A percentile compares a stretch with the other conserved stretches of the same genome.
Evolutionary conservation across 1,284 basidiomycete genomes (phyloP).

Genomic region (Phellopilus nigrolimitatus): DNA sequence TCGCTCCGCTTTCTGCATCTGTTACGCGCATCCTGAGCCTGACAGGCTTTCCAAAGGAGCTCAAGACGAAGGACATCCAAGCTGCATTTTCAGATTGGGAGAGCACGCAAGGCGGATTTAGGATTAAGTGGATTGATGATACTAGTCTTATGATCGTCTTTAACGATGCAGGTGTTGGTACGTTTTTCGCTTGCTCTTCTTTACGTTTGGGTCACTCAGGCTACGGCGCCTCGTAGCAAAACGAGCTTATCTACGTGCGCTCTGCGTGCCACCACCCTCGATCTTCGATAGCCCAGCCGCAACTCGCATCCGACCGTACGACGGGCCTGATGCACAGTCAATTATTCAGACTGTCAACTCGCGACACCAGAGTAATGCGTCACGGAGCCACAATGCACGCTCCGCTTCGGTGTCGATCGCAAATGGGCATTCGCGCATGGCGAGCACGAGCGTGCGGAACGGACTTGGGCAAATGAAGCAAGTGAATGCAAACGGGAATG

Average conservation of each 20-base stretch:
- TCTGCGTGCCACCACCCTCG: constrained; percentile 72
- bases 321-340: constrained; percentile 85
- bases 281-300: constrained; percentile 59
- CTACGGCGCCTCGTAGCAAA: constrained; percentile 60
- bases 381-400: constrained; percentile 65
- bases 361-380: constrained; percentile 56
- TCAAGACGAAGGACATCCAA: constrained; percentile 98
- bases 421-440: constrained; percentile 30
- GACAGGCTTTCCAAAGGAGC: constrained; percentile 86
- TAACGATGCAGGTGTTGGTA: constrained; percentile 76
- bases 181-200: constrained; percentile 32
- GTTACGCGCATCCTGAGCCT: constrained; percentile 94
- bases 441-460: constrained; percentile 35
- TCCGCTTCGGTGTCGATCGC: constrained; percentile 59
- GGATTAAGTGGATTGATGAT: constrained; percentile 99
- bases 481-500: constrained; percentile 35
- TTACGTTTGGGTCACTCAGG: constrained; percentile 13
- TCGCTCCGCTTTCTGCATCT: constrained; percentile 82
- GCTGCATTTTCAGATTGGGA: constrained; percentile 89
- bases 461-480: constrained; percentile 30
- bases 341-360: constrained; percentile 88
- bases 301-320: constrained; percentile 78
- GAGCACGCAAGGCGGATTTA: constrained; percentile 83
- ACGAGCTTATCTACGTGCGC: constrained; percentile 86
- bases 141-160: constrained; percentile 95